phyloP scores from a whole-genome alignment of 1,284 basidiomycete genomes.

The Sphaerobolus stellatus region DNA sequence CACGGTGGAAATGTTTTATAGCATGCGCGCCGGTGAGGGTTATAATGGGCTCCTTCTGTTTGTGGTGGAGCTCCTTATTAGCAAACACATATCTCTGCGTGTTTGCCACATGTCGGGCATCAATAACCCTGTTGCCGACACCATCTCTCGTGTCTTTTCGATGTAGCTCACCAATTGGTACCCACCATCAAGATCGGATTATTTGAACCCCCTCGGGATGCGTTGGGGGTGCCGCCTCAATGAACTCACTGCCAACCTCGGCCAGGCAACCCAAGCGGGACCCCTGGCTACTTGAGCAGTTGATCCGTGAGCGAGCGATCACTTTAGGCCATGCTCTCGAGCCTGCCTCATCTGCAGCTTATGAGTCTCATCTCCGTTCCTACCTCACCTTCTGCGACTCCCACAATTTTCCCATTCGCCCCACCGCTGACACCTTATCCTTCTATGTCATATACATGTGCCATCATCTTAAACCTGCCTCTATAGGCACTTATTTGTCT shows the following conservation, averaged over 20 bases:
- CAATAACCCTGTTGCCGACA: slow-evolving; percentile 27
- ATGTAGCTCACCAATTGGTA: no score
- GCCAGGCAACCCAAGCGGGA: neutral
- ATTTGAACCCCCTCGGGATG: no score
- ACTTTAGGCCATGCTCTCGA: slow-evolving; percentile 15
- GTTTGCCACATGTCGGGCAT: slow-evolving; percentile 25
- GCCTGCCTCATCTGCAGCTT: neutral
- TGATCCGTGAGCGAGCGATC: slow-evolving; percentile 11
- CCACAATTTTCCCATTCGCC: slow-evolving; percentile 16
- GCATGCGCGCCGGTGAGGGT: slow-evolving; percentile 12
- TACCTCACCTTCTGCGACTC: slow-evolving; percentile 18
- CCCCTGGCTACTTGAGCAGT: slow-evolving; percentile 12
- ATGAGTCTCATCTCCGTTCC: slow-evolving; percentile 14
- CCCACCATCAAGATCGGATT: no score
- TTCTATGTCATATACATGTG: slow-evolving; percentile 17
- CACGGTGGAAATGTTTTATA: slow-evolving; percentile 24
- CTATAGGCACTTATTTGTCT: slow-evolving; percentile 16
- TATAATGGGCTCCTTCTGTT: slow-evolving; percentile 23
- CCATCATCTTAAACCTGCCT: slow-evolving; percentile 13
- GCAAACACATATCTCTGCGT: slow-evolving; percentile 17
- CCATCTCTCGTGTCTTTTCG: slow-evolving; percentile 26
- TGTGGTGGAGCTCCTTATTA: slow-evolving; percentile 18
- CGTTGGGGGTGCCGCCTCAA: no score
- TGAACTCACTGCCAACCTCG: no score
- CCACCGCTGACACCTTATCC: slow-evolving; percentile 14